phyloP scores from a whole-genome alignment of 2,329 filamentous ascomycete species.

The Waltergamsia citrina region DNA sequence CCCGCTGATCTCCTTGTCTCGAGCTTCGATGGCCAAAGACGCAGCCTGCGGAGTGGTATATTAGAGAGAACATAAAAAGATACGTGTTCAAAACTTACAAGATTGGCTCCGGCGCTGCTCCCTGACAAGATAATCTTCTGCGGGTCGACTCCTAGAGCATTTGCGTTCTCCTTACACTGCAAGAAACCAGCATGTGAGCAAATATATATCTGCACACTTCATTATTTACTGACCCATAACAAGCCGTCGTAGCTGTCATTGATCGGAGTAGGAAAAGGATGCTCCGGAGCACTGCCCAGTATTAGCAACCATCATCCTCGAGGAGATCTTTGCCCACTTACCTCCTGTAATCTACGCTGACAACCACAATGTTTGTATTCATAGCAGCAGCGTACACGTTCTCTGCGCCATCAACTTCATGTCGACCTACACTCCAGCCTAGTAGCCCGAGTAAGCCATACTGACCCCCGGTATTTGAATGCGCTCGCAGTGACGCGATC shows the following conservation, averaged over 20 bases:
- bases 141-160: constrained; percentile 8
- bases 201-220: no score
- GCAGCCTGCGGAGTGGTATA: constrained; percentile 8
- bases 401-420: constrained; percentile 13
- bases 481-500: no score
- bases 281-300: constrained; percentile 9
- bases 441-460: background rate
- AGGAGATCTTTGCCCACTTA: constrained; percentile 7
- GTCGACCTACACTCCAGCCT: constrained; percentile 12
- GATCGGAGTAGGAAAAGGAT: constrained; percentile 10
- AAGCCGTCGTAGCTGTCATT: constrained; percentile 13
- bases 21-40: constrained; percentile 7
- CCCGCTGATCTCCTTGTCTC: constrained; percentile 8
- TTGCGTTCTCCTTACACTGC: constrained; percentile 12
- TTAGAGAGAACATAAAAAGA: background rate
- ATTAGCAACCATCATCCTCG: background rate
- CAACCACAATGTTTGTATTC: constrained; percentile 10
- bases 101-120: constrained; percentile 11
- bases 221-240: constrained; percentile 12
- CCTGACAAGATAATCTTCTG: constrained; percentile 11
- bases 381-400: constrained; percentile 10
- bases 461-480: background rate
- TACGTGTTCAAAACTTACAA: constrained; percentile 1
- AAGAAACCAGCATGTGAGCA: background rate
- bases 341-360: constrained; percentile 12